Evolutionary conservation across 148 eudicot genomes (phyloP).

Genomic region (Vaccinium corymbosum): DNA sequence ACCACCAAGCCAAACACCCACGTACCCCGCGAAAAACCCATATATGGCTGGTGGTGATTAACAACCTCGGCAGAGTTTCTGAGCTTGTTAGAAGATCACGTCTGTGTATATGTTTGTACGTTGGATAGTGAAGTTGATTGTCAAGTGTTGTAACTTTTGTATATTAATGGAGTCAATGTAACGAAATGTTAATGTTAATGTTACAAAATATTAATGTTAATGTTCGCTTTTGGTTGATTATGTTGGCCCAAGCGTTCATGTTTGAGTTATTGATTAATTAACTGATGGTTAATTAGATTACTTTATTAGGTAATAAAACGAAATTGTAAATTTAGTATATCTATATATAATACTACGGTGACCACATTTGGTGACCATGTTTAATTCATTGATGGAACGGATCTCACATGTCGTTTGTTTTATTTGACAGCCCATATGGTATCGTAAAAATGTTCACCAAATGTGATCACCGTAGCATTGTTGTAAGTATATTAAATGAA

Average conservation of each 20-base stretch:
- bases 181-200: too few species aligned
- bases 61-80: neutral
- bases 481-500: neutral
- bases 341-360: too few species aligned
- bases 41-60: neutral
- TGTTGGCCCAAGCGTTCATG: neutral
- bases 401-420: too few species aligned
- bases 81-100: neutral
- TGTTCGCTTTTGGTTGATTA: too few species aligned
- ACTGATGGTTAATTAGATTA: neutral
- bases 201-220: too few species aligned
- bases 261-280: neutral
- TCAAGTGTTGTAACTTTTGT: neutral
- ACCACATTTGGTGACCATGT: too few species aligned
- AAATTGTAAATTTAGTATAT: neutral
- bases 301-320: neutral
- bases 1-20: conserved; percentile 2
- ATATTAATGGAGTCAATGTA: too few species aligned
- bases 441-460: too few species aligned
- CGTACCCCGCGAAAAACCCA: neutral
- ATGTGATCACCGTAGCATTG: too few species aligned
- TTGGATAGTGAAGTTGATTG: neutral
- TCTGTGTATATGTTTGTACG: neutral
- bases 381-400: too few species aligned
- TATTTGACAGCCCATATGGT: too few species aligned